Evolutionary conservation across 176 grass and related monocot species (phyloP), one percentile per base, ranked within the genome.

Genomic region (Coix lacrymajobi): DNA sequence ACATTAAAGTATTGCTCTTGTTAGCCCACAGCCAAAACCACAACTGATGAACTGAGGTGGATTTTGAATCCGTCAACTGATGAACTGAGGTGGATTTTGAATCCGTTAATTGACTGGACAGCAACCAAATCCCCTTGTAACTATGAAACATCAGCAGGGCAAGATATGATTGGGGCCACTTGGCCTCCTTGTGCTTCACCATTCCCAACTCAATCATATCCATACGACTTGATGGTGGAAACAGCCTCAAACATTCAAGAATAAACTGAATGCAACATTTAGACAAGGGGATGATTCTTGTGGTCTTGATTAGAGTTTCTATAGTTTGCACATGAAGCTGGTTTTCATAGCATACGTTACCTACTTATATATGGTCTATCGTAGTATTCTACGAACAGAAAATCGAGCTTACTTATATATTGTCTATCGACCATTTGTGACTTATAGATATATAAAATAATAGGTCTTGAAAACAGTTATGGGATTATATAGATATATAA

Each of bases 131-230:
- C 54, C 25, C 14, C 7, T 78, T n/a, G 8, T 58, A 66, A 67
- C 40, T 82, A 85, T 0, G 65, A 82, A 66, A 77, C 79, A 83
- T 81, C 75, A 39, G 92, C 76, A 77, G 81, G 57, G 17, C 71
- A 69, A 58, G 78, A 89, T 8, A 7, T 90, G 72, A 8, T 69
- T 48, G 8, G 74, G 78, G 76, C 75, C 0, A 78, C 81, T 69
- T 95, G 5, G 91, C 89, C 22, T 95, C 91, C 80, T 95, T 92
- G 68, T 98, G 93, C 82, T 98, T 93, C 8, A 90, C 72, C 87
- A 92, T 93, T 56, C 89, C 90, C 19, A 87, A 91, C 57, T 91
- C 92, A 1, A 95, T 91, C 48, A 95, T 25, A 45, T 58, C 49
- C 17, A 54, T 68, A 54, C 30, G 37, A 60, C 25, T 37, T 31